These are phyloP conservation scores for Pseudogymnoascus sp. DNA, from an alignment of 2,329 filamentous ascomycete genomes.

Conservation along the genomic window DNA sequence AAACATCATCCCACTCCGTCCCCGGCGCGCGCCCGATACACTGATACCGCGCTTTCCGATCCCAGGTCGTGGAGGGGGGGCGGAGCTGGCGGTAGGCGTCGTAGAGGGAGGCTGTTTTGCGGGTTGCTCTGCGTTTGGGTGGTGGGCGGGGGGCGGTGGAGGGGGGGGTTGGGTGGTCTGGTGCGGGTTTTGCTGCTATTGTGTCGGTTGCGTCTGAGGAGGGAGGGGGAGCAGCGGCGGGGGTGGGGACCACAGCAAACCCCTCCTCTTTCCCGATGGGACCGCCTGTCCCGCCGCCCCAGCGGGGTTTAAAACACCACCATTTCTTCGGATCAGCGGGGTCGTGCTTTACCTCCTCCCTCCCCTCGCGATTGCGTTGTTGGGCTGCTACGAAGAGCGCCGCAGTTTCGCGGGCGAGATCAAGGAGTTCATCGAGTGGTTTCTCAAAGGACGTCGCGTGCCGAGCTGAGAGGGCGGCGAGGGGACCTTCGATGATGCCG, in stretches of 20 bases:
- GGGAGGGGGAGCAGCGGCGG: not conserved
- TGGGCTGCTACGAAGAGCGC: conserved; percentile 55
- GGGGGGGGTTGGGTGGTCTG: not conserved
- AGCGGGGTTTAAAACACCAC: conserved; percentile 53
- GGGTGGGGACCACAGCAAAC: not conserved
- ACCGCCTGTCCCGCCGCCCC: conserved; percentile 54
- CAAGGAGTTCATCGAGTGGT: conserved; percentile 50
- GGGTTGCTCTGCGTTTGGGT: conserved; percentile 15
- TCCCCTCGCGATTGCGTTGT: conserved; percentile 51
- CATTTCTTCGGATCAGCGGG: conserved; percentile 49
- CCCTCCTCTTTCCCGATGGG: conserved; percentile 51
- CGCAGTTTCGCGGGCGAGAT: conserved; percentile 52
- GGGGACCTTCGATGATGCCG: conserved; percentile 52
- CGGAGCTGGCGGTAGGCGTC: conserved; percentile 56
- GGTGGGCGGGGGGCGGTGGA: not conserved
- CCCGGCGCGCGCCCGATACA: conserved; percentile 44
- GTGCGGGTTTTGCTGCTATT: not conserved
- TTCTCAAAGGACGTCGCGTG: conserved; percentile 44
- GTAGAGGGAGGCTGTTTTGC: conserved; percentile 49
- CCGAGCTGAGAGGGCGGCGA: conserved; percentile 51
- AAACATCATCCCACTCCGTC: conserved; percentile 49
- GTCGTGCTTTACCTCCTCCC: conserved; percentile 46
- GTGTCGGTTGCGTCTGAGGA: not conserved
- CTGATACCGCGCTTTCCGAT: conserved; percentile 48
- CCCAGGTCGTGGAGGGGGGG: conserved; percentile 49